Base-by-base conservation (phyloP, 345 rosid species). In the Populus nigra region DNA sequence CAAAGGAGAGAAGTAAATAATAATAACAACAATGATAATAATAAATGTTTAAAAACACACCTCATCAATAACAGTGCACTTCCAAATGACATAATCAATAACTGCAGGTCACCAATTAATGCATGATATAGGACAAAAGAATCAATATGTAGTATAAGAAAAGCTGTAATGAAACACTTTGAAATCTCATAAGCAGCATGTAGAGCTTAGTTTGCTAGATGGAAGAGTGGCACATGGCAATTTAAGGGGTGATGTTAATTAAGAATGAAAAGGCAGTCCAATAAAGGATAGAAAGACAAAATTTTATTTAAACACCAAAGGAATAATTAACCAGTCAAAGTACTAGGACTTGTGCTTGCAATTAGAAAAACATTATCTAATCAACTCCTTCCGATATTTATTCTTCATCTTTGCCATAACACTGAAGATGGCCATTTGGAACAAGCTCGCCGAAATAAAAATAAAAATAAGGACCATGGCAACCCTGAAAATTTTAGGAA, bases 1-100 rank as follows among this genome's bases (percentile, higher is more conserved):
- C n/a, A 79, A 29, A 84, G 43, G 11, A 80, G 16, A 80, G 38
- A 36, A 23, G 49, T 39, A 72, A 80, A 69, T 53, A 68, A 16
- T 8, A 45, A 8, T 57, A 43, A 43, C 29, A 49, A 27, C 35
- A 45, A 25, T 20, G n/a, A 66, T 35, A 20, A 27, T 27, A 29
- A 65, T 25, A 31, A 33, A 31, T 67, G 13, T 67, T 67, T 67
- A 20, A 27, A 36, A 8, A 67, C 38, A 67, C 45, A 20, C 13
- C 70, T 36, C 70, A 31, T 38, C 70, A 67, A 36, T 67, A 67
- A 59, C 65, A n/a, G 36, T 7, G 22, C 7, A 17, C n/a, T 65
- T 29, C 69, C 12, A 65, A 43, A 39, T 41, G 10, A 43, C 55
- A 69, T 8, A 13, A 15, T 39, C 3, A 69, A 43, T 43, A 43